Evolutionary conservation across 345 rosid genomes (phyloP).

Genomic region (Leavenworthia alabamica): DNA sequence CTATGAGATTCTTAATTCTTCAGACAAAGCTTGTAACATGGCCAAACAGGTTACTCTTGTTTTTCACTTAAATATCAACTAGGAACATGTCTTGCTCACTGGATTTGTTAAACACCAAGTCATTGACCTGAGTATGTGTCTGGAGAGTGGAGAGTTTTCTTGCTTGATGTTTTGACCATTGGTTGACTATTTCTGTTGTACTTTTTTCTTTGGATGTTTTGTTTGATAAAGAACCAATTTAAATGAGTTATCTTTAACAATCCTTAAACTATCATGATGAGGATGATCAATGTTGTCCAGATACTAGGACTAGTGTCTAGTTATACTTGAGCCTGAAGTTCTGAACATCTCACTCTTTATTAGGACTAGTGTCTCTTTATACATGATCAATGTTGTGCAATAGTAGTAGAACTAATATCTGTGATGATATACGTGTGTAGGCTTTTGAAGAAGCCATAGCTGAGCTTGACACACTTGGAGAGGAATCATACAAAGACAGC

Average conservation of each 20-base stretch:
- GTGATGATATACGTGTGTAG: conserved; percentile 25
- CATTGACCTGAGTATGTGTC: neutral
- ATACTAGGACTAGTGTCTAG: neutral
- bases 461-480: conserved; percentile 86
- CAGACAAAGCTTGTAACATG: conserved; percentile 93
- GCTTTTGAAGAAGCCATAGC: conserved; percentile 97
- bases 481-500: conserved; percentile 97
- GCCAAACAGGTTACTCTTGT: conserved; percentile 60
- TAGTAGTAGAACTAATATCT: too few relatives aligned
- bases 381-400: too few relatives aligned
- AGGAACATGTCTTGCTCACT: neutral
- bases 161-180: conserved; percentile 7
- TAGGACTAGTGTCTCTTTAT: too few relatives aligned
- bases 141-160: neutral
- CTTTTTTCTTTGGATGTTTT: neutral
- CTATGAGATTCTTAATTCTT: conserved; percentile 83
- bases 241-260: neutral
- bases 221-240: neutral
- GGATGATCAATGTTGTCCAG: neutral
- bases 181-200: neutral
- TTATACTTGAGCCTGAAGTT: neutral
- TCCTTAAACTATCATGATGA: too few relatives aligned
- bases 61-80: neutral
- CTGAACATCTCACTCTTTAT: neutral
- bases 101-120: too few relatives aligned